A percentile compares a stretch with the other conserved stretches of the same genome.
Evolutionary conservation across 1,284 basidiomycete species (phyloP).

Genomic region (Apiotrichum laibachii): DNA sequence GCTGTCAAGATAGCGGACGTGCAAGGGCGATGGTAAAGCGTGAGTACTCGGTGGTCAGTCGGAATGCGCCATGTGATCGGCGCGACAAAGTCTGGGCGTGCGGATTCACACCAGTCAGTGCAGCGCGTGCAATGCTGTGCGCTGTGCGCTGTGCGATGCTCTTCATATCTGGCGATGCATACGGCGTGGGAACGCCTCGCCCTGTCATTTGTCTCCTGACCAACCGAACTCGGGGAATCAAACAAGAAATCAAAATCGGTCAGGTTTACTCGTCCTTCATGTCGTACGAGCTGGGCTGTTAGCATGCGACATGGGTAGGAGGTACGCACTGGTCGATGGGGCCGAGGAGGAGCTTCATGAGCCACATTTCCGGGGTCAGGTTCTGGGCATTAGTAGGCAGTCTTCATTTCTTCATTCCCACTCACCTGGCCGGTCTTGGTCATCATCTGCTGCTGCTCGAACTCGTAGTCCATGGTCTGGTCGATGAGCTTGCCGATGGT

Average conservation of each 20-base stretch:
- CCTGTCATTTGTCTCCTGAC: too few species aligned
- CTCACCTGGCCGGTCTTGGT: slow-evolving; percentile 18
- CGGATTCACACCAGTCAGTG: too few species aligned
- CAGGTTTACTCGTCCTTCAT: slow-evolving; percentile 5
- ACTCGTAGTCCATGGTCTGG: slow-evolving; percentile 24
- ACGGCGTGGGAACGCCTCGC: too few species aligned
- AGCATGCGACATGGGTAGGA: not conserved
- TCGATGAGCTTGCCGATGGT: slow-evolving; percentile 19
- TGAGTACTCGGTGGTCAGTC: too few species aligned
- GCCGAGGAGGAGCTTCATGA: slow-evolving; percentile 8
- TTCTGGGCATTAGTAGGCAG: not conserved
- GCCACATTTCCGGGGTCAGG: slow-evolving; percentile 4
- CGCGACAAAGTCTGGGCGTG: too few species aligned
- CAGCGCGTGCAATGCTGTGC: too few species aligned
- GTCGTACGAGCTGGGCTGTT: slow-evolving; percentile 3
- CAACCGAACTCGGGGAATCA: too few species aligned
- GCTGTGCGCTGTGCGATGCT: too few species aligned
- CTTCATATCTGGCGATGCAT: too few species aligned
- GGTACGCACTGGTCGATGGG: slow-evolving; percentile 4
- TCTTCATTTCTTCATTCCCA: not conserved
- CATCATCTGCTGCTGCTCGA: slow-evolving; percentile 17
- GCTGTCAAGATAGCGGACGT: too few species aligned
- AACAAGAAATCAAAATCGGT: not conserved
- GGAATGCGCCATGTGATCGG: too few species aligned
- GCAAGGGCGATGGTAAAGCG: too few species aligned